A percentile compares a stretch with the other conserved stretches of the same genome.
Evolutionary conservation across 1,284 basidiomycete genomes (phyloP).

Genomic region (Ustilago tritici): DNA sequence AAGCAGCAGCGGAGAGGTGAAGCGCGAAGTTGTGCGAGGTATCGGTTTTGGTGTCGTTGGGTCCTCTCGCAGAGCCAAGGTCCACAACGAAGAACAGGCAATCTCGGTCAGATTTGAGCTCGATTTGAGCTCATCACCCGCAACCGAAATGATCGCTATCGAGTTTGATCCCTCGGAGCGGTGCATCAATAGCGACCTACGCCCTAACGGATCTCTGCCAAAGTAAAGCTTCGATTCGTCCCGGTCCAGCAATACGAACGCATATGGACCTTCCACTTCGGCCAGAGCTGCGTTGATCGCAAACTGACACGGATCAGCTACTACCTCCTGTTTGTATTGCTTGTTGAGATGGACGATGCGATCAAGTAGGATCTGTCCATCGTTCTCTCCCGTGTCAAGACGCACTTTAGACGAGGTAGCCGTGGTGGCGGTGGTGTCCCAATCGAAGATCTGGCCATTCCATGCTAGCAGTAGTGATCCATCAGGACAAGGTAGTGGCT

Average conservation of each 20-base stretch:
- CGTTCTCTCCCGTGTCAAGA: slow-evolving; percentile 48
- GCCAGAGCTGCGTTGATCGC: slow-evolving; percentile 28
- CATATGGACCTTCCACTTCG: slow-evolving; percentile 62
- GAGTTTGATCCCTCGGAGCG: slow-evolving; percentile 74
- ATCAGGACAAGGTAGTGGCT: slow-evolving; percentile 46
- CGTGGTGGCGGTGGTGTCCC: slow-evolving; percentile 10
- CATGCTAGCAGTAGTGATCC: slow-evolving; percentile 48
- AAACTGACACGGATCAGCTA: neutral
- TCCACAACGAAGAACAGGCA: slow-evolving; percentile 75
- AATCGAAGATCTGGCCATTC: slow-evolving; percentile 66
- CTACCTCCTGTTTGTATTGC: neutral
- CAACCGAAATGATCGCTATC: slow-evolving; percentile 77
- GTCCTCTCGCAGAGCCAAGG: slow-evolving; percentile 71
- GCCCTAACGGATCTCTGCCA: slow-evolving; percentile 88
- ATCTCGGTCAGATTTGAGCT: slow-evolving; percentile 74
- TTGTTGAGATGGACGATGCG: slow-evolving; percentile 21
- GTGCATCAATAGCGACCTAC: slow-evolving; percentile 82
- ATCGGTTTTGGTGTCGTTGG: slow-evolving; percentile 11
- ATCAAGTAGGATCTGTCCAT: slow-evolving; percentile 47
- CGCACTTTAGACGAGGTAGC: slow-evolving; percentile 14
- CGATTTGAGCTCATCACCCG: slow-evolving; percentile 73
- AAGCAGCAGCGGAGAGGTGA: slow-evolving; percentile 25
- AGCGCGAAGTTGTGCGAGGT: slow-evolving; percentile 8
- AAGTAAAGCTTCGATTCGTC: slow-evolving; percentile 75
- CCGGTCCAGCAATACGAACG: slow-evolving; percentile 59